Evolutionary conservation across 805 yeast genomes (phyloP).

Genomic region (Kockiozyma suomiensis): DNA sequence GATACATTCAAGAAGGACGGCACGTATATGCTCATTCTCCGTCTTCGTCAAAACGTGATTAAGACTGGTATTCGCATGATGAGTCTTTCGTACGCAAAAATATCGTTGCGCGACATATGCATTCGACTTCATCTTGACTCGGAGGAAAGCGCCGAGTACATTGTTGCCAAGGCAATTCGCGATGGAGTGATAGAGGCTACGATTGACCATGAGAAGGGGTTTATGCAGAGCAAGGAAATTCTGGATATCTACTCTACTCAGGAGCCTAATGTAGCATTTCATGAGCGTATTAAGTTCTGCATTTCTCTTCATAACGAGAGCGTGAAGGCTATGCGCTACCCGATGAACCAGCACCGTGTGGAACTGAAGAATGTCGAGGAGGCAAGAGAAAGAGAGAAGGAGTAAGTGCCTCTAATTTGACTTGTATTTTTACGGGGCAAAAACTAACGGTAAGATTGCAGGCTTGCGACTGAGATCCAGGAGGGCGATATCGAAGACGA

Average conservation of each 20-base stretch:
- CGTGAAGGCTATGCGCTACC: constrained; percentile 94
- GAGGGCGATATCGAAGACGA: constrained; percentile 50
- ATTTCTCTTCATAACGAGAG: constrained; percentile 86
- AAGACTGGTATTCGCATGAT: constrained; percentile 96
- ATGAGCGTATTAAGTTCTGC: constrained; percentile 92
- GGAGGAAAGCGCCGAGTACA: constrained; percentile 95
- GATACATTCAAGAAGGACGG: constrained; percentile 69
- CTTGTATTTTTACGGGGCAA: background rate
- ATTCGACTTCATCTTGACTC: constrained; percentile 87
- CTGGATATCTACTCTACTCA: constrained; percentile 83
- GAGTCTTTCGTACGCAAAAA: constrained; percentile 85
- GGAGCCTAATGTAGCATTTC: constrained; percentile 83
- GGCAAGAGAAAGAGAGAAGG: constrained; percentile 59
- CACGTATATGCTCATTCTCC: constrained; percentile 77
- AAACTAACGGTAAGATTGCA: background rate
- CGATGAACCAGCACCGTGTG: constrained; percentile 55
- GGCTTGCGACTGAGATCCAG: constrained; percentile 48
- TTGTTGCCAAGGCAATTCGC: constrained; percentile 93
- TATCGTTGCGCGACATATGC: constrained; percentile 91
- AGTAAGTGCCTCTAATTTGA: constrained; percentile 31
- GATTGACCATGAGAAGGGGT: constrained; percentile 87
- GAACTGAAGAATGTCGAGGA: constrained; percentile 57
- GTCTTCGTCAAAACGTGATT: constrained; percentile 94
- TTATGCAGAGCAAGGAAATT: constrained; percentile 85
- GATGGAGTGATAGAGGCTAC: constrained; percentile 97